Evolutionary conservation across 2,329 filamentous ascomycete genomes (phyloP), one percentile per base, ranked within the genome.

Genomic region (Dactylellina parvicollis): DNA sequence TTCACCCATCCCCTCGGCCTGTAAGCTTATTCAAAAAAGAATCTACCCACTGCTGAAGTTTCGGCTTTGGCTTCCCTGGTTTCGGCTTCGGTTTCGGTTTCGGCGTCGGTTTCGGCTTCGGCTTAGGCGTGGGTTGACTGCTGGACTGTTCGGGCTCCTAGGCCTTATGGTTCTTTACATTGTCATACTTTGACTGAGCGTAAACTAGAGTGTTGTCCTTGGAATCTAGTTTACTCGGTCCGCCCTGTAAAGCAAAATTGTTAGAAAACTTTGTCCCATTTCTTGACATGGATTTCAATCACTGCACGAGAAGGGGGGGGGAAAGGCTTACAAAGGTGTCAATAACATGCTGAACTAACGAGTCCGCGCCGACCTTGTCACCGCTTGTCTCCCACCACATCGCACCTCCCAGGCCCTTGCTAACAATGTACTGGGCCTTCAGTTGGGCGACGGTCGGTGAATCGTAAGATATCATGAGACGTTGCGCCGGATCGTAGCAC

Each of bases 331-430:
- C 66, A 18, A 71, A 28, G 14, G 28, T 36, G 32, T 72, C 59
- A 26, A 72, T 36, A 18, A 72, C 67, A 5, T 18, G 12, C 30
- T 65, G 59, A n/a, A 72, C 59, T 14, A 72, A 30, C n/a, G 67
- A 72, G 9, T 62, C 67, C 5, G 49, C 3, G 14, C 67, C 59
- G 26, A 65, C 38, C 78, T 88, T 89, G 80, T 97, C 94, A 0
- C 87, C 89, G 78, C 90, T 94, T 77, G 88, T 92, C 83, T 97
- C 94, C 91, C 91, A 96, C 92, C 92, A 98, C 94, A 98, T 98
- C n/a, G 86, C 92, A 14, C 94, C 94, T 1, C 92, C 93, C 0
- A 97, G 85, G 0, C 86, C 83, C 42, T 85, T 82, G 22, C 85
- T 80, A 78, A 84, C 86, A 79, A 97, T 87, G 80, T 88, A 96